phyloP scores from a whole-genome alignment of 1,139 yeast species.

The Saccharomycopsis hybrid region DNA sequence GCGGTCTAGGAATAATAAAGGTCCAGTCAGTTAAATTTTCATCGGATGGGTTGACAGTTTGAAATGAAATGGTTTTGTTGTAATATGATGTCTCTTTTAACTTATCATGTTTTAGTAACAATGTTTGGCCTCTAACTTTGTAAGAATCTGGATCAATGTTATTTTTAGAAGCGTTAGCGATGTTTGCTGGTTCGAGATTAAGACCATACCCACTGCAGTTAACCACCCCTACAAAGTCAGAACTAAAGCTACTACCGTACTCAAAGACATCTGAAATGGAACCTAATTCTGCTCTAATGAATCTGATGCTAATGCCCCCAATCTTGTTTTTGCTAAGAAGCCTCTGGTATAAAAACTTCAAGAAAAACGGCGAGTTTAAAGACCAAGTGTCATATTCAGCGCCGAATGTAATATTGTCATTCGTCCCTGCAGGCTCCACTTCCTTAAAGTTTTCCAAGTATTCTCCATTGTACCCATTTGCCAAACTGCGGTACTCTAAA shows the following conservation, averaged over 20 bases:
- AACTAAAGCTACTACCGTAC: background rate
- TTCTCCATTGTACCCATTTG: slow-evolving; percentile 31
- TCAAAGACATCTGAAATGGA: slow-evolving; percentile 39
- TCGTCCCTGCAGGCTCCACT: too few species aligned
- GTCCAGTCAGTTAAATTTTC: slow-evolving; percentile 16
- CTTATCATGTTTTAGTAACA: slow-evolving; percentile 37
- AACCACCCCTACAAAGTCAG: slow-evolving; percentile 8
- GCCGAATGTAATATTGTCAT: slow-evolving; percentile 16
- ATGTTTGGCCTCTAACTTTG: slow-evolving; percentile 63
- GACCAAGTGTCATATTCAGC: slow-evolving; percentile 18
- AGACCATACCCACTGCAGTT: slow-evolving; percentile 18
- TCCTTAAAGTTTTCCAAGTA: slow-evolving; percentile 41
- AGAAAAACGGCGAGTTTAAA: slow-evolving; percentile 15
- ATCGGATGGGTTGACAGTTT: slow-evolving; percentile 10
- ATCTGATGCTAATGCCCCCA: slow-evolving; percentile 28
- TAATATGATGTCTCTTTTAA: slow-evolving; percentile 29
- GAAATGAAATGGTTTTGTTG: slow-evolving; percentile 22
- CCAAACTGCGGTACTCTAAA: slow-evolving; percentile 21
- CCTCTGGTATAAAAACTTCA: slow-evolving; percentile 18
- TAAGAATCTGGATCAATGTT: slow-evolving; percentile 44
- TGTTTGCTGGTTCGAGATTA: slow-evolving; percentile 24
- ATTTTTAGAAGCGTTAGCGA: background rate
- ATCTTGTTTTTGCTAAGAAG: slow-evolving; percentile 1
- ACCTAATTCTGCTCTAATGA: slow-evolving; percentile 32
- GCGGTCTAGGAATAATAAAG: slow-evolving; percentile 59